Percentiles rank a stretch among this genome's conserved stretches.
Evolutionary conservation across 2,329 filamentous ascomycete species (phyloP).

Genomic region (Nannizziopsis barbatae): DNA sequence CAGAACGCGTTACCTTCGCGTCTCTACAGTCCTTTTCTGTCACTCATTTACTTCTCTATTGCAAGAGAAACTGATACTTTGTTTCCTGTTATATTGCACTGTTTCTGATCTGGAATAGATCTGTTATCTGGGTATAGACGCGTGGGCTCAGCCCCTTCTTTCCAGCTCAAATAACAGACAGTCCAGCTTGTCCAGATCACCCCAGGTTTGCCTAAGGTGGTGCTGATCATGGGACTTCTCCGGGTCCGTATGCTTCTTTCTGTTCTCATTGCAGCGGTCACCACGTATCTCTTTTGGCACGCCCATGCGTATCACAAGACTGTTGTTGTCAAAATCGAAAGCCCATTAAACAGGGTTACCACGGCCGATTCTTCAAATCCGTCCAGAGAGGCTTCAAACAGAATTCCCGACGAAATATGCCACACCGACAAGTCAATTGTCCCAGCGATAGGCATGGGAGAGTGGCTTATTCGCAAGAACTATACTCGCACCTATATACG

Average conservation of each 20-base stretch:
- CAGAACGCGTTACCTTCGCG: background rate
- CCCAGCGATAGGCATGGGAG: slow-evolving; percentile 29
- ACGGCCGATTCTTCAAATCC: background rate
- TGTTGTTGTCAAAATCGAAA: slow-evolving; percentile 28
- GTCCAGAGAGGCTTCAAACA: background rate
- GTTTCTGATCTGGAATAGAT: background rate
- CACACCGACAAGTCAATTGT: slow-evolving; percentile 26
- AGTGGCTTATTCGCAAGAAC: slow-evolving; percentile 36
- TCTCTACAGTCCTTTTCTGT: background rate
- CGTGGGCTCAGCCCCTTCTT: background rate
- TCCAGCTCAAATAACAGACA: too few relatives aligned
- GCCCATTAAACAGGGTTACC: slow-evolving; percentile 25
- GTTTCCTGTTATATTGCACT: background rate
- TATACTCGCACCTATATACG: slow-evolving; percentile 35
- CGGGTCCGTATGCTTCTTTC: slow-evolving; percentile 32
- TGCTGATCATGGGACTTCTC: slow-evolving; percentile 20
- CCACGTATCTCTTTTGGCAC: slow-evolving; percentile 33
- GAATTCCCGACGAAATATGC: slow-evolving; percentile 21
- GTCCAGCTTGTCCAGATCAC: background rate
- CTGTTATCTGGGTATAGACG: background rate
- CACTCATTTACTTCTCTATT: background rate
- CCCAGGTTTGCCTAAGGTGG: background rate
- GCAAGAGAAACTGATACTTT: background rate
- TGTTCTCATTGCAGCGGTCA: slow-evolving; percentile 29
- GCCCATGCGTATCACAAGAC: slow-evolving; percentile 32